These are phyloP conservation scores for Botryosphaeria dothidea DNA, from an alignment of 2,329 filamentous ascomycete species.

Conservation along the genomic window DNA sequence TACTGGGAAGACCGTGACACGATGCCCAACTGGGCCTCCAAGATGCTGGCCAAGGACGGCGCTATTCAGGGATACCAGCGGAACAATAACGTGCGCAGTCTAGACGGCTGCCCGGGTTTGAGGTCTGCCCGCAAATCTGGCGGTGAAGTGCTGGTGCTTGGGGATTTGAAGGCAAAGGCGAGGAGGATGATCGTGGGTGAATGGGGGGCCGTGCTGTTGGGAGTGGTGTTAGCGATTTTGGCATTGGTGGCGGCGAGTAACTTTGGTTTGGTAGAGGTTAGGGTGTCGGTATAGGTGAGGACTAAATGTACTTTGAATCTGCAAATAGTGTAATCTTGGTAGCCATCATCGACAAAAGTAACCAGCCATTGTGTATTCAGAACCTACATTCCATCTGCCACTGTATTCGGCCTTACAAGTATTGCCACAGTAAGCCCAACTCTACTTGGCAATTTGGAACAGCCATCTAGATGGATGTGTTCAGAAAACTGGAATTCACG, in stretches of 20 bases:
- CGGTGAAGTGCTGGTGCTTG: constrained; percentile 48
- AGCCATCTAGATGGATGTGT: no score
- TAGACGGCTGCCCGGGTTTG: constrained; percentile 63
- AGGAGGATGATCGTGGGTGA: constrained; percentile 20
- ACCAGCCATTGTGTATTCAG: neutral
- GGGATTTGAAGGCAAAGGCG: constrained; percentile 31
- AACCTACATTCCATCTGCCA: no score
- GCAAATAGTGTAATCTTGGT: no score
- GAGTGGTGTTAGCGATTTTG: constrained; percentile 21
- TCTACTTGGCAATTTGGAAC: no score
- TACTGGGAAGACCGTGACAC: constrained; percentile 53
- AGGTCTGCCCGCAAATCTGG: constrained; percentile 51
- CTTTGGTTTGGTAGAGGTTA: neutral
- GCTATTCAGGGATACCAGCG: constrained; percentile 56
- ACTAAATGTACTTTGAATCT: neutral
- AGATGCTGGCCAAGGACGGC: constrained; percentile 49
- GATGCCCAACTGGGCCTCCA: constrained; percentile 53
- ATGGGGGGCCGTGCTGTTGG: constrained; percentile 27
- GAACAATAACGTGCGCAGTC: constrained; percentile 55
- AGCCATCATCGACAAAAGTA: no score
- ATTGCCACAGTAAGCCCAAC: no score
- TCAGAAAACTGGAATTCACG: no score
- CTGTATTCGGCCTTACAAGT: no score
- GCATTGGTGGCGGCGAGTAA: neutral
- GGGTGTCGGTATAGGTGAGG: neutral